phyloP scores from a whole-genome alignment of 257 asterid genomes.

The Jasminum sambac region DNA sequence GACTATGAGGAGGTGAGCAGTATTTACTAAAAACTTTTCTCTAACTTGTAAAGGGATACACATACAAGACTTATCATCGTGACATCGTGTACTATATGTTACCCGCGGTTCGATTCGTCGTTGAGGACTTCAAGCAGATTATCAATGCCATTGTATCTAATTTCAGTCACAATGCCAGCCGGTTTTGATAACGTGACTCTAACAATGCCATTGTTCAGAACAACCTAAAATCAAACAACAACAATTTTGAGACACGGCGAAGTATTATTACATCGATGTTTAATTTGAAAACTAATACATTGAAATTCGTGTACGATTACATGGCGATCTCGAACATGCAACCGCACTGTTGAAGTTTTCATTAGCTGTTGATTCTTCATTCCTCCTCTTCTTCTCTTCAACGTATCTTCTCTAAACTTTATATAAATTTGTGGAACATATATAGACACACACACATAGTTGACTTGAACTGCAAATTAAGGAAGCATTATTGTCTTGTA shows the following conservation, averaged over 20 bases:
- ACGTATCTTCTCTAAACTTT: background rate
- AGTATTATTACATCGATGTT: background rate
- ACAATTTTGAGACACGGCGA: background rate
- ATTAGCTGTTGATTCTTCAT: slow-evolving; percentile 17
- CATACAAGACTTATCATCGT: too few species aligned
- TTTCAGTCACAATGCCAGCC: slow-evolving; percentile 63
- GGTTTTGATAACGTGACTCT: slow-evolving; percentile 72
- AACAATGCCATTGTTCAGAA: slow-evolving; percentile 69
- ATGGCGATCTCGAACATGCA: slow-evolving; percentile 56
- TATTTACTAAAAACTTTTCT: too few species aligned
- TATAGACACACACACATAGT: background rate
- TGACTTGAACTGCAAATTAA: background rate
- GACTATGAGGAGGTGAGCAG: too few species aligned
- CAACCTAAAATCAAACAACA: slow-evolving; percentile 39
- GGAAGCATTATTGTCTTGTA: background rate
- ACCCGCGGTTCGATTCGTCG: slow-evolving; percentile 70
- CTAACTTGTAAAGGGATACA: too few species aligned
- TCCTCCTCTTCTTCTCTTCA: background rate
- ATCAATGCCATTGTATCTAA: slow-evolving; percentile 58
- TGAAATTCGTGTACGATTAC: slow-evolving; percentile 26
- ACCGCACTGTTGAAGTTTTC: slow-evolving; percentile 37
- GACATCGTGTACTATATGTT: background rate
- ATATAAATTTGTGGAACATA: background rate
- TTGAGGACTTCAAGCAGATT: slow-evolving; percentile 73
- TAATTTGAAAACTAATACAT: background rate